Evolutionary conservation across 805 yeast genomes (phyloP), one percentile per base, ranked within the genome.

Genomic region (Saturnispora quitensis): DNA sequence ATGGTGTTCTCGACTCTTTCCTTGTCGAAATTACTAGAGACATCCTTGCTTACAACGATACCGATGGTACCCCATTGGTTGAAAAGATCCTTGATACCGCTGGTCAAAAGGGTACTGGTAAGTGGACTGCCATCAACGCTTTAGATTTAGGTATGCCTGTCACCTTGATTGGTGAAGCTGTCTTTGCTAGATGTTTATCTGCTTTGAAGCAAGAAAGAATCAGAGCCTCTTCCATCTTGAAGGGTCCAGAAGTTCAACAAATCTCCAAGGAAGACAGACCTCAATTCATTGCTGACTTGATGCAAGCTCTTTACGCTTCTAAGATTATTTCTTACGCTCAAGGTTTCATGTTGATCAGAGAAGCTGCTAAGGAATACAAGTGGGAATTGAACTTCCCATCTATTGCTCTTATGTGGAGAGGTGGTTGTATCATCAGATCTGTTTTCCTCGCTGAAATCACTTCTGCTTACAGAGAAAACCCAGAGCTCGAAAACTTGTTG

Each of bases 61-160:
- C 77, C 56, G 96, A 90, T 66, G 95, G 96, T 62, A 81, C 82
- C 60, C 96, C 98, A 65, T 74, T 93, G 60, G 95, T 91, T 55
- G 98, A 93, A 78, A 93, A 91, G 81, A 90, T 91, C 68, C 76
- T 89, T 72, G 99, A 91, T 75, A 72, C 87, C 66, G 99, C 99
- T 62, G 98, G 98, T 65, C 98, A 91, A 80, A 91, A 91, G 81
- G 99, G 99, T 81, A 91, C 99, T 61, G 99, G 99, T 78, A 91
- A 91, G 78, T 91, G 99, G 99, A 93, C 98, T 62, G 97, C 98
- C 59, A 88, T 91, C 73, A 90, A 89, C 71, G 98, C 98, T 58
- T 78, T 91, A 65, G 98, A 93, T 73, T 79, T 93, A 63, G 98
- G 98, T 73, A 89, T 88, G 86, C 99, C 99, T 62, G 96, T 91